Evolutionary conservation across 345 rosid genomes (phyloP).

Genomic region (Rhodamnia argentea): DNA sequence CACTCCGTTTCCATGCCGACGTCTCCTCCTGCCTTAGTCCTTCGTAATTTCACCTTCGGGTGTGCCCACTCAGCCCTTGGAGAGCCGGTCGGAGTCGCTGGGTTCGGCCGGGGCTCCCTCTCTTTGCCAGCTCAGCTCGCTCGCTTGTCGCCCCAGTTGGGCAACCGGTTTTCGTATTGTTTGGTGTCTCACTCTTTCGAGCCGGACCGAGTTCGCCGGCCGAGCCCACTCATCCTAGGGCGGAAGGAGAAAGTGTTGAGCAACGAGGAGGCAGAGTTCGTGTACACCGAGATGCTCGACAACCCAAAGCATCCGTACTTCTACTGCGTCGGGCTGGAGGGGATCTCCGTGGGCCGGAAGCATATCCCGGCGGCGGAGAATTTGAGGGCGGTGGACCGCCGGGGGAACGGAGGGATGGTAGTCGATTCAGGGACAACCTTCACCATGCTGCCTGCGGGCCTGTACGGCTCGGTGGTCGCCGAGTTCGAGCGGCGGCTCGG

Average conservation of each 20-base stretch:
- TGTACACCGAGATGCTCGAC: conserved; percentile 55
- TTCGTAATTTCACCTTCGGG: conserved; percentile 72
- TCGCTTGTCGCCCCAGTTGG: conserved; percentile 49
- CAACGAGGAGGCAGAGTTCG: conserved; percentile 5
- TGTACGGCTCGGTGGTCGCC: conserved; percentile 44
- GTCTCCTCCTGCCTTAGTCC: conserved; percentile 22
- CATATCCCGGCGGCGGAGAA: conserved; percentile 56
- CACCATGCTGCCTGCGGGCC: conserved; percentile 77
- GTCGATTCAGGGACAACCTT: conserved; percentile 95
- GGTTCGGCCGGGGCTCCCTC: conserved; percentile 82
- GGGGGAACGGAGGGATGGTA: conserved; percentile 77
- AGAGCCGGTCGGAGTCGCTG: conserved; percentile 94
- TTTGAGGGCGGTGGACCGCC: conserved; percentile 34
- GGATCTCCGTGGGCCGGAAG: conserved; percentile 66
- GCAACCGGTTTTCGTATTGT: conserved; percentile 81
- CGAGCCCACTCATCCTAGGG: conserved; percentile 91
- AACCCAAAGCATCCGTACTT: conserved; percentile 86
- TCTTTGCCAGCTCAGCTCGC: conserved; percentile 80
- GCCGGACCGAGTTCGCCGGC: conserved; percentile 45
- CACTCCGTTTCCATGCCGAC: conserved; percentile 47
- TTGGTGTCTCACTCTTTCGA: conserved; percentile 82
- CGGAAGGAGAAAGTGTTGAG: conserved; percentile 11
- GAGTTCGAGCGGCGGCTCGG: conserved; percentile 61
- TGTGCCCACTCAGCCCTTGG: conserved; percentile 82
- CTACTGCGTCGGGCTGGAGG: conserved; percentile 74